phyloP scores from a whole-genome alignment of 495 filamentous ascomycete species.

The Zalerion maritima region DNA sequence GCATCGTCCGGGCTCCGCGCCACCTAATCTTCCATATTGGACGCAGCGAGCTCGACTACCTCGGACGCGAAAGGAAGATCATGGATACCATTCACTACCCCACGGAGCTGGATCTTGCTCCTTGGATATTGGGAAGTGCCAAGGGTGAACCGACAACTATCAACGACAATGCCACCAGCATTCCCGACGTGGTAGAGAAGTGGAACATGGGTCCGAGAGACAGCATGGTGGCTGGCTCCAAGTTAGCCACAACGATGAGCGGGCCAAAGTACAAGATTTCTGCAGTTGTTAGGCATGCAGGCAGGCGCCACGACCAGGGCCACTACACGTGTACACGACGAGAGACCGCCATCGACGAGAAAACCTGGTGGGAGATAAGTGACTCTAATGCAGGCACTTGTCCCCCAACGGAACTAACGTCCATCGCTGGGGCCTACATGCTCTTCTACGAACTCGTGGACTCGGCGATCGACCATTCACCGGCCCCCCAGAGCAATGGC shows the following conservation, averaged over 20 bases:
- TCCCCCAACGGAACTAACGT: neutral
- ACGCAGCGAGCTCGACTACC: conserved; percentile 77
- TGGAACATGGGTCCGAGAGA: conserved; percentile 50
- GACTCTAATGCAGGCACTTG: conserved; percentile 1
- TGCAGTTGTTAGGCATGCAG: conserved; percentile 78
- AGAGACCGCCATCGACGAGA: neutral
- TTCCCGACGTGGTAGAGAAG: conserved; percentile 34
- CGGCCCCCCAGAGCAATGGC: too few relatives aligned
- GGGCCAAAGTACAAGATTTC: conserved; percentile 65
- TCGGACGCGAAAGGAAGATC: conserved; percentile 71
- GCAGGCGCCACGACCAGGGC: conserved; percentile 83
- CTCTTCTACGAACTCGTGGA: conserved; percentile 77
- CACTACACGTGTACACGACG: conserved; percentile 61
- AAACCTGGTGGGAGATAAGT: conserved; percentile 12
- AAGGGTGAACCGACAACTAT: conserved; percentile 6
- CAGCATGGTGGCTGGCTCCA: conserved; percentile 49
- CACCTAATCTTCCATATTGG: conserved; percentile 80
- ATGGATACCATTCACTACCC: conserved; percentile 65
- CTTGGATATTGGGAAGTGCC: conserved; percentile 60
- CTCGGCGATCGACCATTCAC: too few relatives aligned
- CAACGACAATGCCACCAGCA: conserved; percentile 1
- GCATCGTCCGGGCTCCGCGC: conserved; percentile 65
- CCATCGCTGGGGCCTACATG: conserved; percentile 70
- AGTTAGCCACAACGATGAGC: conserved; percentile 22
- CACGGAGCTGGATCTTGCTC: conserved; percentile 50